Percentiles rank a stretch among this genome's conserved stretches.
phyloP scores from a whole-genome alignment of 352 stramenopile species.

The Bremia lactucae region DNA sequence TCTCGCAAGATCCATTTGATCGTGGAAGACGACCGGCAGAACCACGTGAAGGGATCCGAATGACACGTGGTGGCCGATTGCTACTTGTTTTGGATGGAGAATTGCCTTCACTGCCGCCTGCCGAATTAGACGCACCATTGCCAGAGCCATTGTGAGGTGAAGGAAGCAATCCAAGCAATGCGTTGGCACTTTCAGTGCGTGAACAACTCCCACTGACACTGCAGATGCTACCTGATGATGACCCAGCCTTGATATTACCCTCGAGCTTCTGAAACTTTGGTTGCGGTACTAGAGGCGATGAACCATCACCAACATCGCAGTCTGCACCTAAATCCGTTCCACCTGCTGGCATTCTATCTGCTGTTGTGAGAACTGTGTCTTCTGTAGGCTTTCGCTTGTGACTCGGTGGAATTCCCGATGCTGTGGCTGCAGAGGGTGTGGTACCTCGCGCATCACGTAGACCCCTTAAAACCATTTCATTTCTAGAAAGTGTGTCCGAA shows the following conservation, averaged over 20 bases:
- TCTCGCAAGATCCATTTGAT: conserved; percentile 24
- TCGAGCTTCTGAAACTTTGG: conserved; percentile 44
- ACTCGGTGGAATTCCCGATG: conserved; percentile 12
- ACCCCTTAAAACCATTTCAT: conserved; percentile 45
- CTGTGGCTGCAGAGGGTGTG: conserved; percentile 1
- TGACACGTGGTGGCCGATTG: conserved; percentile 30
- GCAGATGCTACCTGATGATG: conserved; percentile 35
- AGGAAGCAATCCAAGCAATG: conserved; percentile 25
- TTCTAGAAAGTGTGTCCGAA: conserved; percentile 36
- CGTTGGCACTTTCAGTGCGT: conserved; percentile 27
- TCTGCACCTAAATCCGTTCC: conserved; percentile 17
- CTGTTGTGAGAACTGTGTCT: conserved; percentile 9
- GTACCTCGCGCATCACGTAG: conserved; percentile 26
- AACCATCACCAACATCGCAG: conserved; percentile 17
- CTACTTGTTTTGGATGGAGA: conserved; percentile 29
- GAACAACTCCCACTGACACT: conserved; percentile 23
- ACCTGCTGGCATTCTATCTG: conserved; percentile 9
- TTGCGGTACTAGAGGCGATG: conserved; percentile 21
- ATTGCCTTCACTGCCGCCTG: conserved; percentile 12
- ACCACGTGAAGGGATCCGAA: conserved; percentile 34
- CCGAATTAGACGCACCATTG: conserved; percentile 9
- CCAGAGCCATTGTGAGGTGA: conserved; percentile 24
- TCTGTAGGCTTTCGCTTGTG: conserved; percentile 51
- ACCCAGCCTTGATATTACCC: conserved; percentile 32
- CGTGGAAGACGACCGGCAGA: conserved; percentile 28